Conservation (phyloP, 768 basidiomycete species). For the Pleurotus pulmonarius region DNA sequence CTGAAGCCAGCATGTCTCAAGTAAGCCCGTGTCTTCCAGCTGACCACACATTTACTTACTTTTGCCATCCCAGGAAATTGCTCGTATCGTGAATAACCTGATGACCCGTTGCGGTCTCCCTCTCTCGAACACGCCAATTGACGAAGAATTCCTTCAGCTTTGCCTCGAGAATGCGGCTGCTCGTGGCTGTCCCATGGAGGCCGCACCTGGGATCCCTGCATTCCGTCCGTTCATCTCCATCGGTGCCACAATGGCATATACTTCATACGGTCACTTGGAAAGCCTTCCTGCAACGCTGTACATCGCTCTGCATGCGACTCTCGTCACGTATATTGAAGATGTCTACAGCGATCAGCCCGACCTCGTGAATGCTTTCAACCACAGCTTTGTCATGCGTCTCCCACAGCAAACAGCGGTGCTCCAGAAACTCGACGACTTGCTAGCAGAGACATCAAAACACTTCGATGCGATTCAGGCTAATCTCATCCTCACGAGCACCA, state of each 20-base stretch:
- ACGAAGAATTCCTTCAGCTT: neutral
- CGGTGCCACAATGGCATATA: neutral
- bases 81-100: neutral
- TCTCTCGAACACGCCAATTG: neutral
- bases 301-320: neutral
- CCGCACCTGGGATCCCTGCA: neutral
- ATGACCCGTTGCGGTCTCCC: neutral
- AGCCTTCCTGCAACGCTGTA: neutral
- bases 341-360: neutral
- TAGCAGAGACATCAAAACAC: neutral
- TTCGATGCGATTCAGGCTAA: neutral
- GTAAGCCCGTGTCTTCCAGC: no score
- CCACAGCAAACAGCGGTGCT: neutral
- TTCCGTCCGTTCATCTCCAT: neutral
- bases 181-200: constrained; percentile 1
- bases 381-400: neutral
- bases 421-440: neutral
- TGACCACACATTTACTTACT: neutral
- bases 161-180: neutral
- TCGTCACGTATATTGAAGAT: neutral
- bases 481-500: neutral
- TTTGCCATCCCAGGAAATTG: constrained; percentile 15
- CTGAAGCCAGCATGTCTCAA: no score
- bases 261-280: neutral
- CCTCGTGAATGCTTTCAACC: neutral